Conservation (phyloP, 495 filamentous ascomycete species). For the Lasiosphaeria miniovina region DNA sequence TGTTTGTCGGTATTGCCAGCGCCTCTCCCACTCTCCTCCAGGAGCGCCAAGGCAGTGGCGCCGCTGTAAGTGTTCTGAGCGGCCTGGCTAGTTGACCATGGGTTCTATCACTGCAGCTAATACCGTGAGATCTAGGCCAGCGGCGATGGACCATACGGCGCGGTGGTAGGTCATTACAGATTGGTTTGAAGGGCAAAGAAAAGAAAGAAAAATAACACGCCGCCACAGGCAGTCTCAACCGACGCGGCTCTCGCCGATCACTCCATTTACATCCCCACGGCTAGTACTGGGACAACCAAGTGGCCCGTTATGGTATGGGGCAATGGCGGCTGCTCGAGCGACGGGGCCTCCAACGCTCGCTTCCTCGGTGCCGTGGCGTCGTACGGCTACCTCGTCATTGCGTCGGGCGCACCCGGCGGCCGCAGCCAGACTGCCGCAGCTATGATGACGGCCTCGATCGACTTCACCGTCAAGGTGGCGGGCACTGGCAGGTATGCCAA, state of each 20-base stretch:
- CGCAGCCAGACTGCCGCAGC: conserved; percentile 18
- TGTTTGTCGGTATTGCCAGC: conserved; percentile 2
- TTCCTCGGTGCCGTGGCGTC: conserved; percentile 23
- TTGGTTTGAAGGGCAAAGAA: no score
- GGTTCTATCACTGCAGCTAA: not conserved
- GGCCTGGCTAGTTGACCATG: no score
- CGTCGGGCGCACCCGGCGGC: conserved; percentile 24
- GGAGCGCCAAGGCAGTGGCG: conserved; percentile 6
- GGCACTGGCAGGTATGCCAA: conserved; percentile 29
- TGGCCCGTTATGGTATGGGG: conserved; percentile 33
- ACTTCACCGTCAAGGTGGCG: conserved; percentile 29
- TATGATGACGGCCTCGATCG: conserved; percentile 22
- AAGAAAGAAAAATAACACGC: not conserved
- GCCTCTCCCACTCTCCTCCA: conserved; percentile 6
- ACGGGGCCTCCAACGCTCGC: conserved; percentile 9
- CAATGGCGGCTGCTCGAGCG: conserved; percentile 27
- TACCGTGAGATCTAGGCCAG: not conserved
- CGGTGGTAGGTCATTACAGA: not conserved
- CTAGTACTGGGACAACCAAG: conserved; percentile 15
- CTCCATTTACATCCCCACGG: conserved; percentile 24
- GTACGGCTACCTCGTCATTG: conserved; percentile 30
- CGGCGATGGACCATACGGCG: conserved; percentile 2
- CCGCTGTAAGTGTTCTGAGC: no score
- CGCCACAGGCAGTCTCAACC: conserved; percentile 14
- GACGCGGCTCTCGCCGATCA: conserved; percentile 23